These are phyloP conservation scores for Achaetomiella virescens DNA, from an alignment of 495 filamentous ascomycete genomes.

Conservation along the genomic window DNA sequence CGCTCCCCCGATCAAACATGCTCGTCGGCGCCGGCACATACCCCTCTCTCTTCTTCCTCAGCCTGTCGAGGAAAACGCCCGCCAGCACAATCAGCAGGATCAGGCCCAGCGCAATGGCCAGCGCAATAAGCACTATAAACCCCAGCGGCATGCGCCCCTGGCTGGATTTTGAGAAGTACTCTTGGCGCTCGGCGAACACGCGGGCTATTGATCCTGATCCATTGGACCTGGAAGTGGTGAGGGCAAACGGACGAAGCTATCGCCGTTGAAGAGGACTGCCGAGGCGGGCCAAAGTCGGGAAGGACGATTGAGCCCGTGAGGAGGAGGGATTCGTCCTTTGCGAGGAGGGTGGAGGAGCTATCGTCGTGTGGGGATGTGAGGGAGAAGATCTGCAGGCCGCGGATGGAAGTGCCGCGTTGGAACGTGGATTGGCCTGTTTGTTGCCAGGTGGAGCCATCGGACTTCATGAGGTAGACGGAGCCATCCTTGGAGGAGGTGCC, in stretches of 20 bases:
- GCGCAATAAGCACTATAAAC: conserved; percentile 85
- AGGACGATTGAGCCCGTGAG: conserved; percentile 73
- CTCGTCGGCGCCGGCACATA: conserved; percentile 75
- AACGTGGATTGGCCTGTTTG: conserved; percentile 50
- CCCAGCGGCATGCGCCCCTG: conserved; percentile 60
- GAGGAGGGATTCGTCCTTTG: conserved; percentile 64
- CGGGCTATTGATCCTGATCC: conserved; percentile 65
- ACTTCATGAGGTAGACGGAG: conserved; percentile 71
- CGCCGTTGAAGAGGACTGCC: conserved; percentile 83
- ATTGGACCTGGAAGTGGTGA: conserved; percentile 60
- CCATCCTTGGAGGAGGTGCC: conserved; percentile 58
- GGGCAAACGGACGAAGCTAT: conserved; percentile 63
- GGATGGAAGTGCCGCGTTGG: conserved; percentile 58
- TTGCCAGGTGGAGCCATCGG: conserved; percentile 51
- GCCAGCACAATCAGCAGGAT: conserved; percentile 83
- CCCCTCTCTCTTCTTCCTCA: conserved; percentile 78
- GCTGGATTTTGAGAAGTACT: conserved; percentile 49
- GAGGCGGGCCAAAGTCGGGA: conserved; percentile 70
- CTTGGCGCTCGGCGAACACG: conserved; percentile 68
- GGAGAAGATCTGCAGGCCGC: conserved; percentile 72
- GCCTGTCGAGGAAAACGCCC: conserved; percentile 76
- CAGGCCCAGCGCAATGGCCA: conserved; percentile 79
- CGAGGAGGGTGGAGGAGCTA: conserved; percentile 54
- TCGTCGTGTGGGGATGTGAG: conserved; percentile 63
- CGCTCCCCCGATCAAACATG: conserved; percentile 65